phyloP scores from a whole-genome alignment of 2,329 filamentous ascomycete species.

The Piedraia hortae region DNA sequence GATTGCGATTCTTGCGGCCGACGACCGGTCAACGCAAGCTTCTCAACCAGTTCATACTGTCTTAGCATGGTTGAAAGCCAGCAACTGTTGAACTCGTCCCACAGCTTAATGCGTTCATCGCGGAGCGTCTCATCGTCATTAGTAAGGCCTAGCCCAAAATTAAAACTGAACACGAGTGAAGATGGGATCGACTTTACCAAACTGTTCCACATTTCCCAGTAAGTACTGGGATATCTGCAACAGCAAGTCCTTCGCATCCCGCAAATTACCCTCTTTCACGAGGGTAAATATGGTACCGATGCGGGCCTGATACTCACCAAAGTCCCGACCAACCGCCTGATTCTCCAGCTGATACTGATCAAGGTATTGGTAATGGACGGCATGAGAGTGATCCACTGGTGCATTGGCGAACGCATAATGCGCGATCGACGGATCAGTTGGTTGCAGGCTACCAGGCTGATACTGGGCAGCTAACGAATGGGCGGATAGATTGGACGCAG shows the following conservation, averaged over 20 bases:
- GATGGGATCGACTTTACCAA: conserved; percentile 26
- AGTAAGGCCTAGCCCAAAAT: conserved; percentile 37
- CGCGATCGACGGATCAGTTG: conserved; percentile 26
- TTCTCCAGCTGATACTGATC: too few species aligned
- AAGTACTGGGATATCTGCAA: conserved; percentile 39
- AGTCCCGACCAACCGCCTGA: conserved; percentile 32
- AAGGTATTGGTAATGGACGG: conserved; percentile 8
- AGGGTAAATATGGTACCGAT: conserved; percentile 41
- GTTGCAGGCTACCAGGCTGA: conserved; percentile 31
- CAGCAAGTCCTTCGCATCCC: conserved; percentile 29
- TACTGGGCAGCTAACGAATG: conserved; percentile 39
- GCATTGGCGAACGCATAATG: conserved; percentile 23
- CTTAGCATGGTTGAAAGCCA: conserved; percentile 66
- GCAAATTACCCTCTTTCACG: conserved; percentile 33
- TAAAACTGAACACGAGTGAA: background rate
- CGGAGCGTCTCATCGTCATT: conserved; percentile 56
- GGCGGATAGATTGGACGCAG: conserved; percentile 28
- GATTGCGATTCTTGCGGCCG: conserved; percentile 28
- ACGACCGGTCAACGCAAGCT: conserved; percentile 30
- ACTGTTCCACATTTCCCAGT: conserved; percentile 32
- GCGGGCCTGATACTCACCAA: conserved; percentile 30
- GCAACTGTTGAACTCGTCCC: conserved; percentile 82
- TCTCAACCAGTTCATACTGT: conserved; percentile 46
- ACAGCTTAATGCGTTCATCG: conserved; percentile 52
- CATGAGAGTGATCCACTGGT: conserved; percentile 24